phyloP scores from a whole-genome alignment of 2,329 filamentous ascomycete species.

The Leptosphaerulina australis region DNA sequence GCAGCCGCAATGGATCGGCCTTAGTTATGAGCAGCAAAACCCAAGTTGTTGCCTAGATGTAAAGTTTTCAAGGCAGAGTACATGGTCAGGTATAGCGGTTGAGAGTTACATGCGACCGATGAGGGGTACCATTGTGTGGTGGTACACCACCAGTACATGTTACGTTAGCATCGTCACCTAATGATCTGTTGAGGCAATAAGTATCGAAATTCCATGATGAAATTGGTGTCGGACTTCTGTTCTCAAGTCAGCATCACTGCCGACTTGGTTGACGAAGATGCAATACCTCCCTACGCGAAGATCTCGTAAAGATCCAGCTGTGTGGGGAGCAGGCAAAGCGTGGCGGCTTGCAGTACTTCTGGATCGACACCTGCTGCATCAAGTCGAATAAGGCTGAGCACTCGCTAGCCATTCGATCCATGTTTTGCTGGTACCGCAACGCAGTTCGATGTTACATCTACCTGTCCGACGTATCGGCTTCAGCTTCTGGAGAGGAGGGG shows the following conservation, averaged over 20 bases:
- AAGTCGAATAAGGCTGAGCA: conserved; percentile 19
- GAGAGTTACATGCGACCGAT: not conserved
- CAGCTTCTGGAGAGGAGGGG: too few species aligned
- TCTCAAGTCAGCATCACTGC: too few species aligned
- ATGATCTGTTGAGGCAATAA: too few species aligned
- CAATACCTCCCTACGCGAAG: not conserved
- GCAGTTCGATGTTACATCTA: conserved; percentile 9
- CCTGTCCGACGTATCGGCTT: not conserved
- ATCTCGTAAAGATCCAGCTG: not conserved
- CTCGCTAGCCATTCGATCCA: conserved; percentile 12
- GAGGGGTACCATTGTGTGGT: not conserved
- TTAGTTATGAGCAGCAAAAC: not conserved
- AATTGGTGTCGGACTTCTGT: too few species aligned
- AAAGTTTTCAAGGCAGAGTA: too few species aligned
- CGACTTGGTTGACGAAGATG: not conserved
- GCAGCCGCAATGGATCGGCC: not conserved
- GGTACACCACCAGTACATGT: too few species aligned
- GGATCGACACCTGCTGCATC: too few species aligned
- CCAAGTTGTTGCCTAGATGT: not conserved
- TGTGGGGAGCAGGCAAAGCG: not conserved
- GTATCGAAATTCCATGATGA: too few species aligned
- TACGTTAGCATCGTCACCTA: too few species aligned
- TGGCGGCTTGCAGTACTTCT: not conserved
- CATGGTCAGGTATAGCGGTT: too few species aligned
- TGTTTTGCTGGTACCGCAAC: conserved; percentile 9